phyloP scores from a whole-genome alignment of 1,284 basidiomycete species.

The Sporisorium scitamineum region DNA sequence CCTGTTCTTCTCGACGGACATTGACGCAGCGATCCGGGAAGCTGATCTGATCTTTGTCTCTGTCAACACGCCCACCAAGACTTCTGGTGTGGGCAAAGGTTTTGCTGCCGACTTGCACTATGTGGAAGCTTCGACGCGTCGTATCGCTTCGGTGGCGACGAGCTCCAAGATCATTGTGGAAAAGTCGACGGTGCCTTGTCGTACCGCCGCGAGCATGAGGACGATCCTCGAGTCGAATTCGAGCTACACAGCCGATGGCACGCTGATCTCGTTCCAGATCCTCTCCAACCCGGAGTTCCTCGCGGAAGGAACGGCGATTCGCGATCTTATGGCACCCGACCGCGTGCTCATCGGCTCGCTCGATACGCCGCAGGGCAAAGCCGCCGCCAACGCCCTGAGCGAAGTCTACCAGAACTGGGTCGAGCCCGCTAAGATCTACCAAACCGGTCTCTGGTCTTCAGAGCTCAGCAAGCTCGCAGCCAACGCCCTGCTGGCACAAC shows the following conservation, averaged over 20 bases:
- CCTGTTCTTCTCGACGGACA: conserved; percentile 95
- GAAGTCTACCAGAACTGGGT: conserved; percentile 97
- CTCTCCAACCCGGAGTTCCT: conserved; percentile 99
- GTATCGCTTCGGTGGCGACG: conserved; percentile 89
- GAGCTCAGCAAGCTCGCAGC: conserved; percentile 98
- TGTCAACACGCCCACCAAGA: conserved; percentile 98
- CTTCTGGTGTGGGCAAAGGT: conserved; percentile 94
- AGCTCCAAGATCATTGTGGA: conserved; percentile 98
- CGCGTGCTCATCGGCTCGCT: conserved; percentile 97
- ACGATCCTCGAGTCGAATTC: conserved; percentile 98
- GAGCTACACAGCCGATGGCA: conserved; percentile 71
- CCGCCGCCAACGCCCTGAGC: conserved; percentile 81
- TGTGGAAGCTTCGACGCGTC: conserved; percentile 88
- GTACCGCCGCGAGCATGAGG: conserved; percentile 98
- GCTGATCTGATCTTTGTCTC: conserved; percentile 82
- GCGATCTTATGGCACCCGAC: conserved; percentile 88
- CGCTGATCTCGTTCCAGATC: conserved; percentile 92
- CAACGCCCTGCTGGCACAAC: conserved; percentile 94
- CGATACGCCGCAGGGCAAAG: conserved; percentile 84
- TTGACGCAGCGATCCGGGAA: conserved; percentile 90
- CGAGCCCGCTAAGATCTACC: conserved; percentile 84
- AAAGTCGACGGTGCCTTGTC: conserved; percentile 98
- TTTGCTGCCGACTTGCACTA: conserved; percentile 88
- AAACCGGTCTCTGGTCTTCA: conserved; percentile 97
- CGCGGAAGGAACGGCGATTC: conserved; percentile 95